Evolutionary conservation across 495 filamentous ascomycete genomes (phyloP).

Genomic region (Aspergillus coremiiformis): DNA sequence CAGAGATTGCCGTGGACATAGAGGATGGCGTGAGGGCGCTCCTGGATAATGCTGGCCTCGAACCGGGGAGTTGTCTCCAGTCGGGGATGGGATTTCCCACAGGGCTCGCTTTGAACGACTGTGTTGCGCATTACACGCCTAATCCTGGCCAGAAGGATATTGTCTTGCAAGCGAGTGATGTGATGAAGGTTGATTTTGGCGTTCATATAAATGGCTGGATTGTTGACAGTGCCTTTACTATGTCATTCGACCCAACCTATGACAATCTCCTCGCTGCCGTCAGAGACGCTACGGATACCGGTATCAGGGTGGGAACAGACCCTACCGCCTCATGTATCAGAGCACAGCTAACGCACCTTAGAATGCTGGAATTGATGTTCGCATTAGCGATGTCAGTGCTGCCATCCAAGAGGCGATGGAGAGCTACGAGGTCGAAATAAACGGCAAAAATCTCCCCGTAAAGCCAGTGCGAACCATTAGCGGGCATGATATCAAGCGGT

Average conservation of each 20-base stretch:
- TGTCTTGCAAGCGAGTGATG: constrained; percentile 48
- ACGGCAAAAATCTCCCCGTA: constrained; percentile 48
- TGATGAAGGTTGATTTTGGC: constrained; percentile 64
- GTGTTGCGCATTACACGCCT: constrained; percentile 56
- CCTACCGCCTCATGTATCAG: background rate
- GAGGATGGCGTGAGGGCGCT: constrained; percentile 54
- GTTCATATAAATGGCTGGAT: constrained; percentile 60
- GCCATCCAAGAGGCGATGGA: constrained; percentile 63
- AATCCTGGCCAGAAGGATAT: constrained; percentile 55
- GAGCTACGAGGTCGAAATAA: constrained; percentile 56
- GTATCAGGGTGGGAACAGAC: constrained; percentile 37
- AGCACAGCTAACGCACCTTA: constrained; percentile 13
- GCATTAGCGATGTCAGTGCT: constrained; percentile 53
- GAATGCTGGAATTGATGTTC: constrained; percentile 55
- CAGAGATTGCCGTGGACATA: constrained; percentile 53
- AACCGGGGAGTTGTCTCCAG: constrained; percentile 49
- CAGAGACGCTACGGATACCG: constrained; percentile 58
- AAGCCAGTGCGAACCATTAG: constrained; percentile 51
- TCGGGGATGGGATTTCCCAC: constrained; percentile 59
- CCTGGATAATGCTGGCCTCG: constrained; percentile 49
- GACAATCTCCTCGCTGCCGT: constrained; percentile 54
- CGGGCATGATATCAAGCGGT: constrained; percentile 54
- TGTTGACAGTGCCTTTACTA: constrained; percentile 58
- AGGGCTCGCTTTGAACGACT: constrained; percentile 52
- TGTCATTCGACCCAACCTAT: constrained; percentile 54